Evolutionary conservation across 768 basidiomycete genomes (phyloP).

Genomic region (Lactarius vividus): DNA sequence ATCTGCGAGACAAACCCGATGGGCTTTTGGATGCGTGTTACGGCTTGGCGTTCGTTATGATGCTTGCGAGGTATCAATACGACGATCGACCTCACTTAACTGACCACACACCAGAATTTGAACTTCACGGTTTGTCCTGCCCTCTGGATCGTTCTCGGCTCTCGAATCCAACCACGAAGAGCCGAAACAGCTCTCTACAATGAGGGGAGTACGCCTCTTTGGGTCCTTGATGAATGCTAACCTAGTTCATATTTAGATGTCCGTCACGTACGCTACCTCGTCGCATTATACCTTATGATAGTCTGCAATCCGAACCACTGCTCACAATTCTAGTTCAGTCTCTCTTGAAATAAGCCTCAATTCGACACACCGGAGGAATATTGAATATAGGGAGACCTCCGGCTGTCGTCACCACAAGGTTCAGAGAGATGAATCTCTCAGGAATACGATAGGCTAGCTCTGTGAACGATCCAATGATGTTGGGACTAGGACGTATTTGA

Average conservation of each 20-base stretch:
- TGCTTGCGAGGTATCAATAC: conserved; percentile 36
- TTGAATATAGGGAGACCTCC: conserved; percentile 59
- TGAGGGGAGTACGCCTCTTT: conserved; percentile 45
- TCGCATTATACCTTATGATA: conserved; percentile 7
- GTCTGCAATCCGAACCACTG: conserved; percentile 29
- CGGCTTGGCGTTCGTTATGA: conserved; percentile 43
- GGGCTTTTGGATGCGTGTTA: conserved; percentile 57
- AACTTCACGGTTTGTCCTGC: conserved; percentile 63
- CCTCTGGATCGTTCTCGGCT: conserved; percentile 50
- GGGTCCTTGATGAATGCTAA: conserved; percentile 39
- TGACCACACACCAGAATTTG: conserved; percentile 47
- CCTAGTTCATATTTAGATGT: conserved; percentile 34
- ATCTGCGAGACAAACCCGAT: conserved; percentile 73
- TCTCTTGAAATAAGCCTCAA: neutral
- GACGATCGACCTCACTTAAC: neutral
- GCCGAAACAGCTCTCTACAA: conserved; percentile 60
- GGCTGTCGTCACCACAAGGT: conserved; percentile 67
- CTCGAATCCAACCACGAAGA: conserved; percentile 55
- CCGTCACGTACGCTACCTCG: too few species aligned
- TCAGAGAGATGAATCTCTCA: conserved; percentile 61
- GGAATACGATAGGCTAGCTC: conserved; percentile 70
- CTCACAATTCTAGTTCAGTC: neutral
- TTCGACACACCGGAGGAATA: conserved; percentile 54
- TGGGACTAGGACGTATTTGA: neutral
- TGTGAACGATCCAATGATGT: conserved; percentile 30